These are phyloP conservation scores for Pichia heedii DNA, from an alignment of 805 yeast genomes.

Conservation along the genomic window DNA sequence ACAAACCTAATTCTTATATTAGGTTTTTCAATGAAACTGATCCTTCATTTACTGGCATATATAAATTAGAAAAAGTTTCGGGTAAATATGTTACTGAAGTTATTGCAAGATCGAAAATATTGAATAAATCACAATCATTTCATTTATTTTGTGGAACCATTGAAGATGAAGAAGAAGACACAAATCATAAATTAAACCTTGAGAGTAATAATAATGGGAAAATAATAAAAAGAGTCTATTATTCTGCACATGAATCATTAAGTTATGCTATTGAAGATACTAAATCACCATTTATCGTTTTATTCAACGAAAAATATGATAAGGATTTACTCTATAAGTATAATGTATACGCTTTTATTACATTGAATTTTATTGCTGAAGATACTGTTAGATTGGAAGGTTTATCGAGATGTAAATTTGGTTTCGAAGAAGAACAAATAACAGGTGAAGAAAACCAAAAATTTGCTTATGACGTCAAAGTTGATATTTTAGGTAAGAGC, in stretches of 20 bases:
- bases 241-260: constrained; percentile 58
- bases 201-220: constrained; percentile 10
- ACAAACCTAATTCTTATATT: constrained; percentile 13
- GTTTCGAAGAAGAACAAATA: background rate
- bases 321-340: constrained; percentile 26
- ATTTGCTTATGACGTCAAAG: constrained; percentile 20
- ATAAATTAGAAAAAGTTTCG: constrained; percentile 18
- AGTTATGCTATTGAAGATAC: constrained; percentile 45
- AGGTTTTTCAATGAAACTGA: constrained; percentile 20
- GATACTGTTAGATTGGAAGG: constrained; percentile 21
- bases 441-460: background rate
- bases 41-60: constrained; percentile 14
- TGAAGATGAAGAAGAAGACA: background rate
- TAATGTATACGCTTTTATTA: constrained; percentile 17
- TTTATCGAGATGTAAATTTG: constrained; percentile 17
- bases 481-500: constrained; percentile 27
- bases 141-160: constrained; percentile 57
- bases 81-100: constrained; percentile 42
- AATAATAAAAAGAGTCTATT: constrained; percentile 31
- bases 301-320: constrained; percentile 49
- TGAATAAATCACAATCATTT: constrained; percentile 76
- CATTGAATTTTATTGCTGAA: constrained; percentile 17
- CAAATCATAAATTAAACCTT: constrained; percentile 1
- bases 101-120: constrained; percentile 58
- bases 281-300: constrained; percentile 56